Percentiles rank a stretch among this genome's conserved stretches.
phyloP scores from a whole-genome alignment of 495 filamentous ascomycete genomes.

The Penicillium steckii region DNA sequence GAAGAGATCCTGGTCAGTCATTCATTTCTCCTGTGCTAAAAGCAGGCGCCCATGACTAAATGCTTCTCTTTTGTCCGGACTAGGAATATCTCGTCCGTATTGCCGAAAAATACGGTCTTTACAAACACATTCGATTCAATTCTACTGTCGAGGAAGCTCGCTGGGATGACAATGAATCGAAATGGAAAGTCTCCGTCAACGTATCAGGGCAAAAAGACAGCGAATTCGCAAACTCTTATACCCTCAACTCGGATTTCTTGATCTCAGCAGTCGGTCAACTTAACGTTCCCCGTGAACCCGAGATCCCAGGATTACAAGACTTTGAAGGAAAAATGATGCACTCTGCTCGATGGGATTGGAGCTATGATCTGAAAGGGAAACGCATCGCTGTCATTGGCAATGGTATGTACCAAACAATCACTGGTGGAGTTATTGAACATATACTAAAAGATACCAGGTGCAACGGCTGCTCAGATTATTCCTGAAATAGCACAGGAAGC shows the following conservation, averaged over 20 bases:
- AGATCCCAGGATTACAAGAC: constrained; percentile 57
- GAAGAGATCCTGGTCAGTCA: constrained; percentile 47
- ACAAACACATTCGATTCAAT: constrained; percentile 56
- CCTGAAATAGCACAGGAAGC: constrained; percentile 59
- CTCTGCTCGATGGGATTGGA: constrained; percentile 53
- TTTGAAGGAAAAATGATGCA: constrained; percentile 56
- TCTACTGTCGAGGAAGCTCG: constrained; percentile 46
- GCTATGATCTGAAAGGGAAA: constrained; percentile 47
- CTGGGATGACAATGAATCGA: constrained; percentile 56
- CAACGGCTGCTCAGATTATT: constrained; percentile 70
- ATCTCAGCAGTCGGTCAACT: constrained; percentile 66
- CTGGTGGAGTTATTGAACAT: background rate
- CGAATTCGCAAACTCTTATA: constrained; percentile 41
- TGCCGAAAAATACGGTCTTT: constrained; percentile 59
- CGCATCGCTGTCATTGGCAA: constrained; percentile 54
- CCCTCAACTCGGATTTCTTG: constrained; percentile 55
- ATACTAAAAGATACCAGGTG: constrained; percentile 37
- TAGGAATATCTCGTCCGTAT: constrained; percentile 54
- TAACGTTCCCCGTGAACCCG: constrained; percentile 56
- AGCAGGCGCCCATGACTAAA: background rate
- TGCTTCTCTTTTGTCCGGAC: constrained; percentile 28
- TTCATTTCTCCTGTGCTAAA: background rate
- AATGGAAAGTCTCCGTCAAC: constrained; percentile 51
- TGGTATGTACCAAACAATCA: constrained; percentile 32
- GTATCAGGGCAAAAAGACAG: constrained; percentile 47